Conservation (phyloP, 371 early-diverging fungal species). For the Circinella umbellata region DNA sequence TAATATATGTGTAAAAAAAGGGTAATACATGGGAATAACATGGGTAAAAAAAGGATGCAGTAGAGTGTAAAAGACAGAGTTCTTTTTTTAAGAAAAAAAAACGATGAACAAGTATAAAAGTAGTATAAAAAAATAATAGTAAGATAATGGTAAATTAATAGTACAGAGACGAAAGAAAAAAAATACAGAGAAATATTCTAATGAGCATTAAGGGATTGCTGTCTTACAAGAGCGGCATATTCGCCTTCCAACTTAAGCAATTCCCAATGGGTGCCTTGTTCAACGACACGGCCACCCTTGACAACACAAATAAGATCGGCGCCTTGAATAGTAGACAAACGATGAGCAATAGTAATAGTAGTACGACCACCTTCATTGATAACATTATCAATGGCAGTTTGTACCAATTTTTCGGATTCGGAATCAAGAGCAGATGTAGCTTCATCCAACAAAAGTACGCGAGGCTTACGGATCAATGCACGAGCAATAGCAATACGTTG, state of each 20-base stretch:
- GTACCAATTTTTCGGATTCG: slow-evolving; percentile 89
- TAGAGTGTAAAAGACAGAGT: background rate
- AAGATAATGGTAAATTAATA: background rate
- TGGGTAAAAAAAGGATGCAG: background rate
- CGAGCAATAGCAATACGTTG: slow-evolving; percentile 73
- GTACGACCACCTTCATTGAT: slow-evolving; percentile 59
- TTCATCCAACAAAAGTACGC: slow-evolving; percentile 85
- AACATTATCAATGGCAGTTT: slow-evolving; percentile 84
- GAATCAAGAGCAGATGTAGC: slow-evolving; percentile 95
- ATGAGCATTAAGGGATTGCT: slow-evolving; percentile 44
- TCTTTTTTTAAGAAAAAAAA: background rate
- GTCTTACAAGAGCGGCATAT: slow-evolving; percentile 38
- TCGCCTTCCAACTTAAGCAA: slow-evolving; percentile 52
- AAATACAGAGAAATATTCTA: background rate
- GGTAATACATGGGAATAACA: background rate
- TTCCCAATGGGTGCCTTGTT: slow-evolving; percentile 83
- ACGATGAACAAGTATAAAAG: slow-evolving; percentile 26
- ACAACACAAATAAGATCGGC: slow-evolving; percentile 48
- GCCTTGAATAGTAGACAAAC: slow-evolving; percentile 63
- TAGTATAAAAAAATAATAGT: background rate
- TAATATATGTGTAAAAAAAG: background rate
- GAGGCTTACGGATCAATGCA: slow-evolving; percentile 41
- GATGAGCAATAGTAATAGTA: slow-evolving; percentile 69
- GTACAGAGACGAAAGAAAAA: background rate
- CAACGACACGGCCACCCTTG: slow-evolving; percentile 77